These are phyloP conservation scores for Yamadazyma akitaensis DNA, from an alignment of 805 yeast species.

Conservation along the genomic window DNA sequence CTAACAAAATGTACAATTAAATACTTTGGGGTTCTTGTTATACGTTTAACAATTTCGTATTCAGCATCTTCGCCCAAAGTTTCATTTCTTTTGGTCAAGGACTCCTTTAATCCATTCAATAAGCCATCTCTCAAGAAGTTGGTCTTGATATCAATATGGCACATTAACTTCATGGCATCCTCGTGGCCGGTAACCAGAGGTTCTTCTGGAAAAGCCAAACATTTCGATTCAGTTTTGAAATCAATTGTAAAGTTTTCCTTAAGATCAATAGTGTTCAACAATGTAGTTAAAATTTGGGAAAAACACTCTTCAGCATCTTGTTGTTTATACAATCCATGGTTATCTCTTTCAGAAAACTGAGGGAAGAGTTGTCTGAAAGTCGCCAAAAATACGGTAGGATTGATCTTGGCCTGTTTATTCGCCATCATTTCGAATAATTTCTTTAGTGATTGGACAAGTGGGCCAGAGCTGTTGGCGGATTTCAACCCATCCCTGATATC, in stretches of 20 bases:
- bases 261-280: constrained; percentile 48
- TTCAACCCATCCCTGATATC: constrained; percentile 33
- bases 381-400: constrained; percentile 67
- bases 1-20: constrained; percentile 90
- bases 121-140: constrained; percentile 89
- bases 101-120: constrained; percentile 67
- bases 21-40: constrained; percentile 80
- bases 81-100: constrained; percentile 74
- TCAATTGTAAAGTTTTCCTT: constrained; percentile 61
- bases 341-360: constrained; percentile 81
- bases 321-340: constrained; percentile 74
- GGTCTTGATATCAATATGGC: constrained; percentile 83
- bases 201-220: constrained; percentile 44
- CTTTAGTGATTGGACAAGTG: constrained; percentile 35
- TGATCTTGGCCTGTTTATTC: constrained; percentile 46
- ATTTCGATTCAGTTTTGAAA: constrained; percentile 60
- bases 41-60: constrained; percentile 57
- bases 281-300: constrained; percentile 64
- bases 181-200: constrained; percentile 20
- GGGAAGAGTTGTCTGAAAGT: constrained; percentile 70
- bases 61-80: constrained; percentile 65
- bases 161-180: constrained; percentile 72
- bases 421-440: constrained; percentile 45
- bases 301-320: constrained; percentile 98
- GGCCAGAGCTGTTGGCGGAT: constrained; percentile 11